These are phyloP conservation scores for Rhodotorula sp. DNA, from an alignment of 1,284 basidiomycete genomes.

Conservation along the genomic window DNA sequence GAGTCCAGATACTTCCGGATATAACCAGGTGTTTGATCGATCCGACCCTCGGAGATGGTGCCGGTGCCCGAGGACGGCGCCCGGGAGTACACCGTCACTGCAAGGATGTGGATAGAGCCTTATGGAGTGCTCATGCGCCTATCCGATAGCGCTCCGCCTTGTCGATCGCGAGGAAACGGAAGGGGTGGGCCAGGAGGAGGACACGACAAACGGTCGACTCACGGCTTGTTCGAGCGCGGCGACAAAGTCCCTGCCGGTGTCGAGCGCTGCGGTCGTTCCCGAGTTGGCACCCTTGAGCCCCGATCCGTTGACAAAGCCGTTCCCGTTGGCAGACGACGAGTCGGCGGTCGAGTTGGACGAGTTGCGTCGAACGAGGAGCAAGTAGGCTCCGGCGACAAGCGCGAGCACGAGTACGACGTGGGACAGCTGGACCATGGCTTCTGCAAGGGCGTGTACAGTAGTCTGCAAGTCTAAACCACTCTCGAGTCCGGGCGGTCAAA, in stretches of 20 bases:
- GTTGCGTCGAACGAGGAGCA: conserved; percentile 60
- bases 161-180: too few species aligned
- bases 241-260: conserved; percentile 78
- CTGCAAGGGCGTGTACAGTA: too few species aligned
- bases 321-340: conserved; percentile 58
- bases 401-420: conserved; percentile 61
- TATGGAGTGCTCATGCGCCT: too few species aligned
- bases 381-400: conserved; percentile 71
- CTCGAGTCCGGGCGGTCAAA: neutral
- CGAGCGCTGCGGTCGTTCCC: conserved; percentile 63
- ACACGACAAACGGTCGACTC: conserved; percentile 49
- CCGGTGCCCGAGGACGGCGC: too few species aligned
- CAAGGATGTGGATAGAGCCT: too few species aligned
- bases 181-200: too few species aligned
- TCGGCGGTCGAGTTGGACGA: conserved; percentile 59
- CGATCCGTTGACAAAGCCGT: conserved; percentile 53
- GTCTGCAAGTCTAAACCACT: too few species aligned
- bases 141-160: too few species aligned
- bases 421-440: neutral
- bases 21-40: too few species aligned
- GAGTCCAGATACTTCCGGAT: neutral
- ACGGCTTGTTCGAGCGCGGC: conserved; percentile 85
- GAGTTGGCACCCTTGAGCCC: conserved; percentile 27
- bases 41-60: neutral
- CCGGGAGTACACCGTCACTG: too few species aligned